Evolutionary conservation across 768 basidiomycete species (phyloP).

Genomic region (Hypholoma sublateritium): DNA sequence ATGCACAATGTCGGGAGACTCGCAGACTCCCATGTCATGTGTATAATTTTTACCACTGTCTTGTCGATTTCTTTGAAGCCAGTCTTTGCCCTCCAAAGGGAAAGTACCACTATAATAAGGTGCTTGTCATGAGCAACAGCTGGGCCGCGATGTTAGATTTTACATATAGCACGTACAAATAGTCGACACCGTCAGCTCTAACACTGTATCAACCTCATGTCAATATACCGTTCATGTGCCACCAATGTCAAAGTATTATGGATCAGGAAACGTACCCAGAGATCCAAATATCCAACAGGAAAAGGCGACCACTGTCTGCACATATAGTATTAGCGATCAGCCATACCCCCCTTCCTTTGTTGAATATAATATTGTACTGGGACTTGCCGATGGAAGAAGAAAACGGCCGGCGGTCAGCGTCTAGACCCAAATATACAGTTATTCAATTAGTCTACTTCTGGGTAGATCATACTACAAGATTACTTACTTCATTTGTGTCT

Average conservation of each 20-base stretch:
- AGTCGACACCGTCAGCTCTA: not conserved
- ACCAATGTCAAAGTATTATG: too few species aligned
- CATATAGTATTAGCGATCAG: not conserved
- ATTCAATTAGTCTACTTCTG: not conserved
- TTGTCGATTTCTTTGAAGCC: conserved; percentile 38
- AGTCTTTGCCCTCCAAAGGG: conserved; percentile 39
- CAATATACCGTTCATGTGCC: not conserved
- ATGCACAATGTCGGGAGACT: conserved; percentile 34
- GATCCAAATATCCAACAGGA: conserved; percentile 47
- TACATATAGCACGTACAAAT: not conserved
- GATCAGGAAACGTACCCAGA: conserved; percentile 26
- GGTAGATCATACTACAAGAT: not conserved
- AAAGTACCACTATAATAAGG: conserved; percentile 32
- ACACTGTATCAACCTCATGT: not conserved
- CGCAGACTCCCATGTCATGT: conserved; percentile 39
- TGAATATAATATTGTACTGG: not conserved
- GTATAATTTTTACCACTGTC: conserved; percentile 36
- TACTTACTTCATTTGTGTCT: conserved; percentile 26
- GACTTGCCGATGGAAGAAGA: conserved; percentile 28
- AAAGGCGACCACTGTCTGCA: conserved; percentile 41
- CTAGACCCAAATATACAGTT: conserved; percentile 10
- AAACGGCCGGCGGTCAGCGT: conserved; percentile 25
- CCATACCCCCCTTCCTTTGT: not conserved
- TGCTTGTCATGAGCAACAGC: not conserved
- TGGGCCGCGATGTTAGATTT: not conserved